These are phyloP conservation scores for Saksenaea vasiformis DNA, from an alignment of 371 early-diverging fungal genomes.

Conservation along the genomic window DNA sequence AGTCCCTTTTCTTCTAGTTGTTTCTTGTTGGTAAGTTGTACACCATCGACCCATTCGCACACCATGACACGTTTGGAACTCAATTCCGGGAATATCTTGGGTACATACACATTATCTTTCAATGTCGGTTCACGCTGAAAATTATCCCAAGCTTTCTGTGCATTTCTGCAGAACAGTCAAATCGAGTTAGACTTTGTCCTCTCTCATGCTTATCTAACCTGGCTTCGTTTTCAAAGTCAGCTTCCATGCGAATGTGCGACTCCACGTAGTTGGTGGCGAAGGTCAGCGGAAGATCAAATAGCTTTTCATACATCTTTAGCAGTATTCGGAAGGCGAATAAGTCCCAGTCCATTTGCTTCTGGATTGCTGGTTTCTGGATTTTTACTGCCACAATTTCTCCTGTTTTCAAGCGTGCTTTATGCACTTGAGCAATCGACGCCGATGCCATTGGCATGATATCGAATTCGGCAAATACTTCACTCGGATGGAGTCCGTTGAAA, in stretches of 20 bases:
- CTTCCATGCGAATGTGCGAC: slow-evolving; percentile 79
- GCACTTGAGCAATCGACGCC: slow-evolving; percentile 95
- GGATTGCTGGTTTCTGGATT: slow-evolving; percentile 90
- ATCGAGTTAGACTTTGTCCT: background rate
- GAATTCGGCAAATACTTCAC: slow-evolving; percentile 74
- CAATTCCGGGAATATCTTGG: slow-evolving; percentile 76
- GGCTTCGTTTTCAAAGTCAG: slow-evolving; percentile 78
- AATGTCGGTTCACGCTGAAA: slow-evolving; percentile 61
- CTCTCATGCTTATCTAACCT: slow-evolving; percentile 21
- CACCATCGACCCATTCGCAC: slow-evolving; percentile 87
- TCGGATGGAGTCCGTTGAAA: slow-evolving; percentile 56
- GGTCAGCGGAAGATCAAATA: slow-evolving; percentile 85
- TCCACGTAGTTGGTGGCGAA: slow-evolving; percentile 83
- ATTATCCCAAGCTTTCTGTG: slow-evolving; percentile 60
- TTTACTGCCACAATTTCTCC: slow-evolving; percentile 87
- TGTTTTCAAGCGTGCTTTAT: slow-evolving; percentile 76
- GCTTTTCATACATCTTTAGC: slow-evolving; percentile 62
- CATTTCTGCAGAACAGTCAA: slow-evolving; percentile 51
- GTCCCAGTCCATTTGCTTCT: slow-evolving; percentile 84
- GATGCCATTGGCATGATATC: slow-evolving; percentile 77
- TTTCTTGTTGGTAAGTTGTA: slow-evolving; percentile 59
- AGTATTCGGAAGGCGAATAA: slow-evolving; percentile 67
- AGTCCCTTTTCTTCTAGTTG: slow-evolving; percentile 42
- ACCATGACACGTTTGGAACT: slow-evolving; percentile 77
- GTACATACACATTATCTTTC: slow-evolving; percentile 67